Conservation (phyloP, 495 filamentous ascomycete genomes). For the Staphylotrichum longicolle region DNA sequence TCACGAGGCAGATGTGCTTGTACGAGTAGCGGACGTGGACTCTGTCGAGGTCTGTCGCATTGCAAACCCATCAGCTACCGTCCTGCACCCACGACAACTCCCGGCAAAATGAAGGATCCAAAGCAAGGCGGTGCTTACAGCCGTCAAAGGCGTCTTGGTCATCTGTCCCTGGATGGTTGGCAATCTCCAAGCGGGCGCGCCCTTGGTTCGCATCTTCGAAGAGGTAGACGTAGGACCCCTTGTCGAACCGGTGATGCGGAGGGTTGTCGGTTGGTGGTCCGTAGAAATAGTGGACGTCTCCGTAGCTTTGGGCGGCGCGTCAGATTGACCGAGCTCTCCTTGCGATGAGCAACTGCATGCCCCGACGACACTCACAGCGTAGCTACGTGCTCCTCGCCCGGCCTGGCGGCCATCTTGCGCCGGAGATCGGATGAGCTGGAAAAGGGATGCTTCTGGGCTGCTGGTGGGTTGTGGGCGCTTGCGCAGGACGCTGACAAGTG, state of each 20-base stretch:
- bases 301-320: conserved; percentile 58
- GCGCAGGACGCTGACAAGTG: neutral
- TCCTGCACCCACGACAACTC: neutral
- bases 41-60: conserved; percentile 56
- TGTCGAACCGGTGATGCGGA: conserved; percentile 82
- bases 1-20: conserved; percentile 74
- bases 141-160: conserved; percentile 89
- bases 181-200: conserved; percentile 74
- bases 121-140: conserved; percentile 50
- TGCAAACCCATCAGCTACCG: neutral
- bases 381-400: conserved; percentile 74
- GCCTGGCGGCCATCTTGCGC: conserved; percentile 65
- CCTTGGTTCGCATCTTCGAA: conserved; percentile 69
- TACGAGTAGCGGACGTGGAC: conserved; percentile 69
- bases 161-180: conserved; percentile 81
- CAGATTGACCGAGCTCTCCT: conserved; percentile 9
- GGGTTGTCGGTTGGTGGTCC: conserved; percentile 65
- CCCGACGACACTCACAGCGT: conserved; percentile 70
- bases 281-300: conserved; percentile 89
- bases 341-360: neutral
- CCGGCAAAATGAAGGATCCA: neutral
- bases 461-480: neutral
- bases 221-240: conserved; percentile 83
- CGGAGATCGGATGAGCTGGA: neutral
- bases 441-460: conserved; percentile 3